phyloP scores from a whole-genome alignment of 192 early-diverging fungal species.

The Backusella liffmaniae region DNA sequence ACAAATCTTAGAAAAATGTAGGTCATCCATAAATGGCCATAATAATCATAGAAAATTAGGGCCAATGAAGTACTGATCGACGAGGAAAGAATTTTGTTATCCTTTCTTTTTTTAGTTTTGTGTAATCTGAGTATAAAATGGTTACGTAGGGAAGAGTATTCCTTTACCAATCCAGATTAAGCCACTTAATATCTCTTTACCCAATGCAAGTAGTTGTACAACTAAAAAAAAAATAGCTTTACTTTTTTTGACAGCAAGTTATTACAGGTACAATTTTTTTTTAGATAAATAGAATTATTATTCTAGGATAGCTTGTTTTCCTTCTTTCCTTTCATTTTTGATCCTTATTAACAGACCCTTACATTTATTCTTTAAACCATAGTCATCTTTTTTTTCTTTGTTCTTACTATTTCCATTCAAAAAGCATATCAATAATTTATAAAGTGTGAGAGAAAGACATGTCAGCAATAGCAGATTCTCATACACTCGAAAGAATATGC shows the following conservation, averaged over 20 bases:
- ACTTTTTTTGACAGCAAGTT: neutral
- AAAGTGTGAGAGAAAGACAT: neutral
- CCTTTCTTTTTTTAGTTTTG: neutral
- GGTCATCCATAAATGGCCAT: neutral
- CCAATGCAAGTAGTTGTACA: neutral
- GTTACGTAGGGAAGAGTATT: neutral
- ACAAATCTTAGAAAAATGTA: neutral
- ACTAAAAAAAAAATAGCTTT: neutral
- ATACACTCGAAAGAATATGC: conserved; percentile 11
- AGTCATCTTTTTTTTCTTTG: neutral
- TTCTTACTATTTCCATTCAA: neutral
- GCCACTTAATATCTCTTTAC: neutral
- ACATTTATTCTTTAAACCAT: neutral
- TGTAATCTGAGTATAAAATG: neutral
- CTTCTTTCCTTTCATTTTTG: neutral
- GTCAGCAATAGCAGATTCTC: neutral
- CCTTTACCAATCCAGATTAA: neutral
- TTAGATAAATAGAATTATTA: neutral
- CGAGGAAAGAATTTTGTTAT: neutral
- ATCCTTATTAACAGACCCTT: neutral
- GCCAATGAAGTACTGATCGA: neutral
- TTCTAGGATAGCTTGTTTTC: neutral
- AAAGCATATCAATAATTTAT: neutral
- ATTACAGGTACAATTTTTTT: neutral
- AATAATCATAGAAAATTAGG: neutral